Evolutionary conservation across 345 rosid species (phyloP).

Genomic region (Excoecaria agallocha): DNA sequence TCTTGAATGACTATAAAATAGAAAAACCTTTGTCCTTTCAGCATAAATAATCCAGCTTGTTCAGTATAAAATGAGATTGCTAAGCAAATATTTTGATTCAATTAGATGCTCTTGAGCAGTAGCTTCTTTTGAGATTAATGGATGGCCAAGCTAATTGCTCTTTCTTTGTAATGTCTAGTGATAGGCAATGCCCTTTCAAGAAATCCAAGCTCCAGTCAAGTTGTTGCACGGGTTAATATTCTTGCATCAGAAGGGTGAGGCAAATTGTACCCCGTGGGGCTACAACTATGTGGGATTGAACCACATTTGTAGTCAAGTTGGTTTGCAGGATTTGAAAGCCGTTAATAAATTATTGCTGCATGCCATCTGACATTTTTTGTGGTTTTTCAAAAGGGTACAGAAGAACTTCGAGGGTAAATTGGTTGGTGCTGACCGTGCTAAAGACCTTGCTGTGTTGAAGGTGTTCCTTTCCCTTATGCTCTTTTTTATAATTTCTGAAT

Average conservation of each 20-base stretch:
- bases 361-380: slow-evolving; percentile 12
- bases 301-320: slow-evolving; percentile 10
- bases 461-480: slow-evolving; percentile 22
- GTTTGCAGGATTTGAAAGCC: neutral
- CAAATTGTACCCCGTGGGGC: slow-evolving; percentile 21
- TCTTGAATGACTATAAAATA: no score
- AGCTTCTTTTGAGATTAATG: neutral
- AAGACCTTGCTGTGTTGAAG: slow-evolving; percentile 96
- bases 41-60: neutral
- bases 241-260: slow-evolving; percentile 90
- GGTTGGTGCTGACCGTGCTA: slow-evolving; percentile 85
- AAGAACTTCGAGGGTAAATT: slow-evolving; percentile 90
- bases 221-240: slow-evolving; percentile 90
- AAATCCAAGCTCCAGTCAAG: slow-evolving; percentile 73
- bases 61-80: neutral
- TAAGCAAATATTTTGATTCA: neutral
- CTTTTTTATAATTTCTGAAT: neutral
- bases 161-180: slow-evolving; percentile 39
- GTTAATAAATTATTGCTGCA: neutral
- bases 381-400: slow-evolving; percentile 55
- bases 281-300: slow-evolving; percentile 26
- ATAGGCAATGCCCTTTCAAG: slow-evolving; percentile 89
- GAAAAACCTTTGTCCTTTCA: no score
- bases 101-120: neutral
- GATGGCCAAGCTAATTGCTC: neutral